Percentiles rank a stretch among this genome's conserved stretches.
Evolutionary conservation across 306 rosid genomes (phyloP).

Genomic region (Crotalaria pallida): DNA sequence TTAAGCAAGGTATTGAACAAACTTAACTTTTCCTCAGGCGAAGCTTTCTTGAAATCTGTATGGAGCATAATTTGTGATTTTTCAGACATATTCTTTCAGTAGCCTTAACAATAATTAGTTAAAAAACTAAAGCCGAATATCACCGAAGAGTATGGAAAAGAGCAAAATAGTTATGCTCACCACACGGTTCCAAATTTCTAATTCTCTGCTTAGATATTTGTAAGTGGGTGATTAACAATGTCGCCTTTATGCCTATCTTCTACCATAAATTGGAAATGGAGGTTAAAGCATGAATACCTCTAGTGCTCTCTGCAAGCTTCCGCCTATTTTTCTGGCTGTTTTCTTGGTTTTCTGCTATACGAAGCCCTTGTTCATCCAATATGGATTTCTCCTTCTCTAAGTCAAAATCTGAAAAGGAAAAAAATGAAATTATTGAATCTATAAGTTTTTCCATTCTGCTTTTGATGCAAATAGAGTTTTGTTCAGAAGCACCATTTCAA

Average conservation of each 20-base stretch:
- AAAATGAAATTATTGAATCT: background rate
- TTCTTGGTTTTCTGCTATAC: constrained; percentile 92
- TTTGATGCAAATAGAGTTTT: background rate
- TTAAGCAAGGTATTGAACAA: constrained; percentile 73
- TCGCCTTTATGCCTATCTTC: background rate
- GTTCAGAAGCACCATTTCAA: background rate
- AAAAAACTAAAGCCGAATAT: background rate
- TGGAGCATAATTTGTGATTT: constrained; percentile 21
- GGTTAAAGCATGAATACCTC: constrained; percentile 43
- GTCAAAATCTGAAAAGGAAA: constrained; percentile 63
- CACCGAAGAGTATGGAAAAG: background rate
- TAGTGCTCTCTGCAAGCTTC: constrained; percentile 93
- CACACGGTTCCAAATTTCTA: background rate
- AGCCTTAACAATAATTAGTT: background rate
- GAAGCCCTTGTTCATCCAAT: constrained; percentile 94
- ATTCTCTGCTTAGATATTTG: too few relatives aligned
- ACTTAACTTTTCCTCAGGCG: constrained; percentile 66
- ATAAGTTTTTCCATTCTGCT: background rate
- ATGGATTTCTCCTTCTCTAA: constrained; percentile 84
- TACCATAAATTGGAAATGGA: constrained; percentile 12
- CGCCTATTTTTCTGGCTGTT: constrained; percentile 96
- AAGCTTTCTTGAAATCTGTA: constrained; percentile 86
- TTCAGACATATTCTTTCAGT: background rate
- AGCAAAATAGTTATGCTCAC: background rate
- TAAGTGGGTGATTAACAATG: background rate